Percentiles rank a stretch among this genome's conserved stretches.
These are phyloP conservation scores for Nitzschia putrida DNA, from an alignment of 108 stramenopile genomes.

Conservation along the genomic window DNA sequence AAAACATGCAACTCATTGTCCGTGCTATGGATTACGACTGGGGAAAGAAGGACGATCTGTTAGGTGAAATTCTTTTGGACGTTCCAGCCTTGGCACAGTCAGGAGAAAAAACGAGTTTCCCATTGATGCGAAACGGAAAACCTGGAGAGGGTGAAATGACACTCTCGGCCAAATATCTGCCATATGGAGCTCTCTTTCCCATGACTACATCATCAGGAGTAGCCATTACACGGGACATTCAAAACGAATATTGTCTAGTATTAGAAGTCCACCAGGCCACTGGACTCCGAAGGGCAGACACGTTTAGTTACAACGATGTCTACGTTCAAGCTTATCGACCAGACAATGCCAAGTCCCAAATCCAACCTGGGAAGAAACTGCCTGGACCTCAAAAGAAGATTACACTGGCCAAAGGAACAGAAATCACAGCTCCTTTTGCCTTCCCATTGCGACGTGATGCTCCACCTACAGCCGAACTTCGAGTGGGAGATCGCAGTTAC, in stretches of 20 bases:
- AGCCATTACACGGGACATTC: too few species aligned
- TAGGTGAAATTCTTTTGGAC: conserved; percentile 41
- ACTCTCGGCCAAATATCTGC: conserved; percentile 18
- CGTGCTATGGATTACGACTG: conserved; percentile 26
- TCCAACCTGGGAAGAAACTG: conserved; percentile 6
- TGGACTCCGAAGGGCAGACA: conserved; percentile 26
- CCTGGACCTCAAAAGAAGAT: conserved; percentile 27
- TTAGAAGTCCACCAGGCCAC: conserved; percentile 9
- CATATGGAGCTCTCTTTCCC: too few species aligned
- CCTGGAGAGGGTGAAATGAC: conserved; percentile 15
- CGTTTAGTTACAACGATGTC: conserved; percentile 25
- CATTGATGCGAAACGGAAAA: conserved; percentile 24
- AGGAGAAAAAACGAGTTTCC: conserved; percentile 9
- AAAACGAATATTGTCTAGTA: conserved; percentile 4
- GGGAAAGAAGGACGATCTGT: conserved; percentile 44
- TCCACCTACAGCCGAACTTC: conserved; percentile 18
- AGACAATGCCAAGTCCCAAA: conserved; percentile 1
- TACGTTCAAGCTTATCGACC: conserved; percentile 26
- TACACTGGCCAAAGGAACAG: conserved; percentile 4
- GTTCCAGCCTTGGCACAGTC: conserved; percentile 13
- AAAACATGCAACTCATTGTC: conserved; percentile 22
- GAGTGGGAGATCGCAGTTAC: conserved; percentile 12
- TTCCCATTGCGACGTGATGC: conserved; percentile 18
- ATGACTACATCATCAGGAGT: too few species aligned
- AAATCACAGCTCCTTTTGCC: conserved; percentile 21